Conservation (phyloP, 306 rosid genomes). For the Begonia fuchsioides region DNA sequence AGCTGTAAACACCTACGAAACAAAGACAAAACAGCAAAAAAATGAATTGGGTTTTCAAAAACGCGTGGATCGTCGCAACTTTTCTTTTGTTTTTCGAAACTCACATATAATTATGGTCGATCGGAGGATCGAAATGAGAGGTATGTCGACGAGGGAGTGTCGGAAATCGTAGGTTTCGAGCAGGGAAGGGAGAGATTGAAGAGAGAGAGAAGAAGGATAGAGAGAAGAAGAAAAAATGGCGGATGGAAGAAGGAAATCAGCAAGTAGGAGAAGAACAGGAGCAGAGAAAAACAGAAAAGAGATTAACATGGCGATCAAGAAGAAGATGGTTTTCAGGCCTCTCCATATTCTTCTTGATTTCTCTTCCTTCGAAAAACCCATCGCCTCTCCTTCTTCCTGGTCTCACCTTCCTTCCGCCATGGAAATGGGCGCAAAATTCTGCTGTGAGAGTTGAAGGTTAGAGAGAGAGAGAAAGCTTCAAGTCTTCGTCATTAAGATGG, state of each 20-base stretch:
- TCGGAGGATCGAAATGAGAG: slow-evolving; percentile 59
- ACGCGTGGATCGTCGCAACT: no score
- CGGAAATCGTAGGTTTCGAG: slow-evolving; percentile 67
- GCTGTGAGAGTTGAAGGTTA: neutral
- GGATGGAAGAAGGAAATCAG: slow-evolving; percentile 64
- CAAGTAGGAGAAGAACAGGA: slow-evolving; percentile 57
- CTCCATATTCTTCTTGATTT: slow-evolving; percentile 45
- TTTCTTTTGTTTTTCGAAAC: slow-evolving; percentile 5
- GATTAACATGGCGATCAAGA: slow-evolving; percentile 67
- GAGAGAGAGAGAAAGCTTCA: no score
- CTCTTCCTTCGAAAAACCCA: slow-evolving; percentile 79
- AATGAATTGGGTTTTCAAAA: neutral
- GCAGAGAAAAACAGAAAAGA: slow-evolving; percentile 76
- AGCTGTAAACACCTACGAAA: slow-evolving; percentile 65
- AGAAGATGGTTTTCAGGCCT: slow-evolving; percentile 62
- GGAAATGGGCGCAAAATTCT: neutral
- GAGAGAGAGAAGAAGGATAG: slow-evolving; percentile 29
- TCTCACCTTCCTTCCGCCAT: neutral
- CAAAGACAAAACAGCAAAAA: neutral
- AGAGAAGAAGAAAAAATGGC: slow-evolving; percentile 52
- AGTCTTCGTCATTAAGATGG: no score
- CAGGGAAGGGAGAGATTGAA: slow-evolving; percentile 41
- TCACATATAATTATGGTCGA: slow-evolving; percentile 80
- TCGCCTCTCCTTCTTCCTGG: slow-evolving; percentile 8
- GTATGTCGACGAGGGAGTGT: slow-evolving; percentile 74